phyloP scores from a whole-genome alignment of 1,284 basidiomycete genomes.

The Trichosporon inkin region DNA sequence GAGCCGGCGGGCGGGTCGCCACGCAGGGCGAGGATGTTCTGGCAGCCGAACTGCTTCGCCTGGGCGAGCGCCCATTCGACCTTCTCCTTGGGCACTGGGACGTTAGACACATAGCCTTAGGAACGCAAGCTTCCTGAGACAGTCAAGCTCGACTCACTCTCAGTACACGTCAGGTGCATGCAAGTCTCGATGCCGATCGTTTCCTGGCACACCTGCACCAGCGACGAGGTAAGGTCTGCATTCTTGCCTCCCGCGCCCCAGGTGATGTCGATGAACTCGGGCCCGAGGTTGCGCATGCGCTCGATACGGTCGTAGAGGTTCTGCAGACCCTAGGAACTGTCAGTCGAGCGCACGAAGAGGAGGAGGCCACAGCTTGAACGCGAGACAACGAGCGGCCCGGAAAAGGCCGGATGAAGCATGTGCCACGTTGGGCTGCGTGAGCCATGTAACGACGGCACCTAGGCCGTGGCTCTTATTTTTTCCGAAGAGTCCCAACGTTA shows the following conservation, averaged over 20 bases:
- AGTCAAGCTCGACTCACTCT: constrained; percentile 55
- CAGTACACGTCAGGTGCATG: constrained; percentile 98
- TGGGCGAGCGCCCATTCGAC: constrained; percentile 89
- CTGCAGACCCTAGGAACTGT: constrained; percentile 68
- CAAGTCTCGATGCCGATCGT: constrained; percentile 91
- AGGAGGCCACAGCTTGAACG: not conserved
- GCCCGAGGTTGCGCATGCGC: constrained; percentile 91
- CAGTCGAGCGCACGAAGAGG: not conserved
- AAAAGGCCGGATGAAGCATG: not conserved
- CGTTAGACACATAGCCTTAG: not conserved
- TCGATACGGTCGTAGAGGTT: constrained; percentile 95
- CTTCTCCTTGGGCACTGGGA: constrained; percentile 77
- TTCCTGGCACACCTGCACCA: constrained; percentile 92
- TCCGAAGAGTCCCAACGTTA: not conserved
- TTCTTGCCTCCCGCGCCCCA: constrained; percentile 97
- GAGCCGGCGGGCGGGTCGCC: constrained; percentile 87
- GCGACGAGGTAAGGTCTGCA: constrained; percentile 84
- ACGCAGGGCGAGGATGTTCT: constrained; percentile 90
- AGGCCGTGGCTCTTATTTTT: not conserved
- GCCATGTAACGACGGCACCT: not conserved
- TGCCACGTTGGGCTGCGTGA: constrained; percentile 38
- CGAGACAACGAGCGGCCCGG: not conserved
- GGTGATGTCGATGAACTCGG: constrained; percentile 98
- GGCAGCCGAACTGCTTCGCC: constrained; percentile 85
- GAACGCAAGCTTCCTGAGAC: not conserved